These are phyloP conservation scores for Ensete ventricosum DNA, from an alignment of 176 grass and related monocot genomes.

Conservation along the genomic window DNA sequence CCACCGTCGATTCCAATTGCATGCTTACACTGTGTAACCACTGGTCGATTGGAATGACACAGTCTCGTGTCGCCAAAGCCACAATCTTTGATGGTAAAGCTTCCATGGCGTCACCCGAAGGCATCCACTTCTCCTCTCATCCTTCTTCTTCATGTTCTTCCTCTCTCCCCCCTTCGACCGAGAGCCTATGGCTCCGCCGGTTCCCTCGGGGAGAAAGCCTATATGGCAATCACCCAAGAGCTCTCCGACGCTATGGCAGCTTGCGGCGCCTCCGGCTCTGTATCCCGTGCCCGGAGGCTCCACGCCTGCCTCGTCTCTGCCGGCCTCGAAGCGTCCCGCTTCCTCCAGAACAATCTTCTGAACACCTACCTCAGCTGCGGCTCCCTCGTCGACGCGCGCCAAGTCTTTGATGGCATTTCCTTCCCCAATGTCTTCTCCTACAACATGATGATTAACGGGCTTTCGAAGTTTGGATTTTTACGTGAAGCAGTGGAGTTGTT, in stretches of 20 bases:
- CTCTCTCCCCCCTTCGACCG: not conserved
- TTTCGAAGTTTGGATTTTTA: constrained; percentile 44
- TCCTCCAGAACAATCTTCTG: constrained; percentile 90
- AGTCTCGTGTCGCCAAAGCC: not conserved
- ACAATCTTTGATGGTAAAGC: constrained; percentile 55
- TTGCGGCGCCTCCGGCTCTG: constrained; percentile 25
- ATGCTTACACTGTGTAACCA: no score
- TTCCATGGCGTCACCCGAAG: constrained; percentile 46
- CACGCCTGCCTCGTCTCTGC: constrained; percentile 63
- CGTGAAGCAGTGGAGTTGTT: constrained; percentile 54
- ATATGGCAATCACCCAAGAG: constrained; percentile 72
- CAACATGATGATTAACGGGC: constrained; percentile 72
- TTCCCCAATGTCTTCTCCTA: constrained; percentile 59
- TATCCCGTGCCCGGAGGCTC: constrained; percentile 42
- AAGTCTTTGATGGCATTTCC: constrained; percentile 35
- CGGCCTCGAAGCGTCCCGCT: constrained; percentile 61
- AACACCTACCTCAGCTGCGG: constrained; percentile 65
- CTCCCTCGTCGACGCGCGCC: constrained; percentile 48
- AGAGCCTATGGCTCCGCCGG: constrained; percentile 9
- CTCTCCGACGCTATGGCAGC: constrained; percentile 50
- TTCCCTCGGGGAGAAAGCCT: constrained; percentile 20
- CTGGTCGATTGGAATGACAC: not conserved
- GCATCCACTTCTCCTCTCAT: constrained; percentile 8
- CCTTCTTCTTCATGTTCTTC: not conserved
- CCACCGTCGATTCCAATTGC: no score